Evolutionary conservation across 2,329 filamentous ascomycete species (phyloP).

Genomic region (Aschersonia sp.): DNA sequence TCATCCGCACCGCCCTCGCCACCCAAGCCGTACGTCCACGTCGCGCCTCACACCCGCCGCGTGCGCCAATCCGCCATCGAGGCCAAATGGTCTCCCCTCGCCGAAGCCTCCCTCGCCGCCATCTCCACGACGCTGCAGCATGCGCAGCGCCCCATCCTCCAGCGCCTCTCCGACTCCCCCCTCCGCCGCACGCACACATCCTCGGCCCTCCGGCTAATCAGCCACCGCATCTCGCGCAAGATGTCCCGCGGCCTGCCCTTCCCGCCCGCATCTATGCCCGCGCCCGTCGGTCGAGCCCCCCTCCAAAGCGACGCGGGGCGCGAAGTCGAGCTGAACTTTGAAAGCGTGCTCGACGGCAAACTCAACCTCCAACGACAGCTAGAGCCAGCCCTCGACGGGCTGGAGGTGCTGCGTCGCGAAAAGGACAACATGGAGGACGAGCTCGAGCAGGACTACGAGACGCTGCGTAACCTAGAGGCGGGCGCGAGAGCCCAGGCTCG

Average conservation of each 20-base stretch:
- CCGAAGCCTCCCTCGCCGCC: slow-evolving; percentile 36
- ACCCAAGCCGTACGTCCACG: slow-evolving; percentile 29
- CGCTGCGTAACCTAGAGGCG: slow-evolving; percentile 33
- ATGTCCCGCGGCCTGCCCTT: slow-evolving; percentile 50
- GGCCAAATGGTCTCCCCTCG: slow-evolving; percentile 50
- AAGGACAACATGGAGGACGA: slow-evolving; percentile 39
- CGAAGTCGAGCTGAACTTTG: slow-evolving; percentile 49
- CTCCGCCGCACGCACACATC: slow-evolving; percentile 38
- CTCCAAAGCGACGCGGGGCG: slow-evolving; percentile 25
- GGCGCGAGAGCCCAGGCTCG: slow-evolving; percentile 41
- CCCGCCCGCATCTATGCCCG: slow-evolving; percentile 32
- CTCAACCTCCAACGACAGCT: slow-evolving; percentile 41
- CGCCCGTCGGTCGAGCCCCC: slow-evolving; percentile 5
- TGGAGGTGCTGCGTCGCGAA: slow-evolving; percentile 45
- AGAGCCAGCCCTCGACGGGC: slow-evolving; percentile 46
- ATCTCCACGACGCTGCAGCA: slow-evolving; percentile 42
- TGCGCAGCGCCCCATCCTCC: slow-evolving; percentile 47
- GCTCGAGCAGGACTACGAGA: slow-evolving; percentile 40
- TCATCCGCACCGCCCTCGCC: slow-evolving; percentile 11
- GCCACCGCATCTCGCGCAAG: slow-evolving; percentile 41
- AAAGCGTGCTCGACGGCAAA: slow-evolving; percentile 47
- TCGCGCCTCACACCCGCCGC: slow-evolving; percentile 33
- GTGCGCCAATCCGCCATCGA: slow-evolving; percentile 53
- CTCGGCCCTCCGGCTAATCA: slow-evolving; percentile 38
- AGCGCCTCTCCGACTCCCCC: slow-evolving; percentile 34